Evolutionary conservation across 345 rosid species (phyloP).

Genomic region (Aurinia saxatilis): DNA sequence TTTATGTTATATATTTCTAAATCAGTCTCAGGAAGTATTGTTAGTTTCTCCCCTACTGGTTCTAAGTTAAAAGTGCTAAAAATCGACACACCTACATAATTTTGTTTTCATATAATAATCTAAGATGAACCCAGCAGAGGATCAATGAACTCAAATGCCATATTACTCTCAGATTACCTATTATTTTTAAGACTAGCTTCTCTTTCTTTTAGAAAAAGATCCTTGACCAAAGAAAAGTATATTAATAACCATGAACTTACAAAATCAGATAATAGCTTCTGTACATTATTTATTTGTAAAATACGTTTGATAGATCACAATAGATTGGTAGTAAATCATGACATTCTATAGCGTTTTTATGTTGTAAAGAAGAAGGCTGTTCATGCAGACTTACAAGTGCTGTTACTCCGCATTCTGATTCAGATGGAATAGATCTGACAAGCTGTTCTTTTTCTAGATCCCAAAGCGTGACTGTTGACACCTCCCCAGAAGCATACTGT

Average conservation of each 20-base stretch:
- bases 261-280: neutral
- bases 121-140: neutral
- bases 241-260: slow-evolving; percentile 11
- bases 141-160: neutral
- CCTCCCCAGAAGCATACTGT: slow-evolving; percentile 90
- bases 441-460: slow-evolving; percentile 92
- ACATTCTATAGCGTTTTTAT: slow-evolving; percentile 1
- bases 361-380: slow-evolving; percentile 7
- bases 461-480: slow-evolving; percentile 77
- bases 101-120: neutral
- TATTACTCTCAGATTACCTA: neutral
- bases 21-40: slow-evolving; percentile 1
- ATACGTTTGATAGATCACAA: neutral
- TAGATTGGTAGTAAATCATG: neutral
- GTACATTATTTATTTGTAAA: neutral
- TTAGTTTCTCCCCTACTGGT: slow-evolving; percentile 6
- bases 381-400: slow-evolving; percentile 62
- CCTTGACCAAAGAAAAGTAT: neutral
- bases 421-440: slow-evolving; percentile 57
- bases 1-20: neutral
- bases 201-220: neutral
- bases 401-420: slow-evolving; percentile 70
- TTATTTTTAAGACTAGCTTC: neutral
- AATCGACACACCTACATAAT: neutral
- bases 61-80: slow-evolving; percentile 7